A percentile compares a stretch with the other conserved stretches of the same genome.
These are phyloP conservation scores for Ceratocystis lukuohia DNA, from an alignment of 2,329 filamentous ascomycete genomes.

Conservation along the genomic window DNA sequence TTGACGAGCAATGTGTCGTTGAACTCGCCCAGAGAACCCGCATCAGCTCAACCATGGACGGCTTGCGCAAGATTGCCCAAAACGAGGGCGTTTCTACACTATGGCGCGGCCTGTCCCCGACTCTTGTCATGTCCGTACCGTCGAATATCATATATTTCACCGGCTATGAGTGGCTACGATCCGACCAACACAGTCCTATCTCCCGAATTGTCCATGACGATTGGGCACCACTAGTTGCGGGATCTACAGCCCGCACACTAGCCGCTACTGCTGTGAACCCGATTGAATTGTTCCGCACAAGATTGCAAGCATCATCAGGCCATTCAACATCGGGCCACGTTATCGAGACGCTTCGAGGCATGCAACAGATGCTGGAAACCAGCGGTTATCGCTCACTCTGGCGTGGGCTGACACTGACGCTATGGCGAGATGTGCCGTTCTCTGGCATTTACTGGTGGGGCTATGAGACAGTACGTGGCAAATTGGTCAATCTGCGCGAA, in stretches of 20 bases:
- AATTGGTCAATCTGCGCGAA: slow-evolving; percentile 46
- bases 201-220: slow-evolving; percentile 48
- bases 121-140: slow-evolving; percentile 82
- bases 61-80: slow-evolving; percentile 81
- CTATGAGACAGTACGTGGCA: slow-evolving; percentile 70
- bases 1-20: slow-evolving; percentile 59
- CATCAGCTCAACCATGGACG: slow-evolving; percentile 84
- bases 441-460: slow-evolving; percentile 98
- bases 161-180: slow-evolving; percentile 89
- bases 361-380: slow-evolving; percentile 63
- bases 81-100: slow-evolving; percentile 79
- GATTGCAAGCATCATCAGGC: slow-evolving; percentile 66
- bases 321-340: slow-evolving; percentile 54
- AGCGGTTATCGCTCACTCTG: slow-evolving; percentile 75
- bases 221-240: slow-evolving; percentile 68
- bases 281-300: slow-evolving; percentile 85
- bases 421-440: slow-evolving; percentile 96
- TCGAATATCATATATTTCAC: slow-evolving; percentile 98
- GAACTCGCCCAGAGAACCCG: slow-evolving; percentile 73
- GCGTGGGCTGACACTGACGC: slow-evolving; percentile 76
- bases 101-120: slow-evolving; percentile 91
- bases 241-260: slow-evolving; percentile 61
- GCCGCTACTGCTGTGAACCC: slow-evolving; percentile 77
- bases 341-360: slow-evolving; percentile 59
- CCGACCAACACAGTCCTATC: slow-evolving; percentile 59